A percentile compares a stretch with the other conserved stretches of the same genome.
phyloP scores from a whole-genome alignment of 345 rosid genomes.

The Boechera divaricarpa region DNA sequence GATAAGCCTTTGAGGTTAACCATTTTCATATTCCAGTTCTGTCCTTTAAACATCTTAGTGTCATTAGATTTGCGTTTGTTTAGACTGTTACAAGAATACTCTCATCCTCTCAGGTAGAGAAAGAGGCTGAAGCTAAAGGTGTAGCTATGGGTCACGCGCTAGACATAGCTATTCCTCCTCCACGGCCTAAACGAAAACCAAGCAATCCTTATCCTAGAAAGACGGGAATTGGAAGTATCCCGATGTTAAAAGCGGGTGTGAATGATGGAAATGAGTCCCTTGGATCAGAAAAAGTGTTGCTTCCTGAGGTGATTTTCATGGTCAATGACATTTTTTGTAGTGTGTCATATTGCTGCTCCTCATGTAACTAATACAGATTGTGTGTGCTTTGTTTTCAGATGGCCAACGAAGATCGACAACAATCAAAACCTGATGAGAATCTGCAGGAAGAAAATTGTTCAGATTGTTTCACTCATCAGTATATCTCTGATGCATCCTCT shows the following conservation, averaged over 20 bases:
- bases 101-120: slow-evolving; percentile 72
- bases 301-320: slow-evolving; percentile 59
- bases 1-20: slow-evolving; percentile 39
- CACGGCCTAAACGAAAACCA: slow-evolving; percentile 95
- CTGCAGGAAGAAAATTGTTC: slow-evolving; percentile 66
- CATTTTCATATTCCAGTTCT: background rate
- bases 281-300: slow-evolving; percentile 68
- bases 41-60: background rate
- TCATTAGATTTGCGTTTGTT: background rate
- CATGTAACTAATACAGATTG: slow-evolving; percentile 7
- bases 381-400: slow-evolving; percentile 53
- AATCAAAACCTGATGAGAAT: slow-evolving; percentile 51
- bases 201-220: slow-evolving; percentile 95
- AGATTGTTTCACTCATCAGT: slow-evolving; percentile 59
- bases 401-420: slow-evolving; percentile 51
- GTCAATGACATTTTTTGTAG: background rate
- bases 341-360: background rate
- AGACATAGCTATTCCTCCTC: slow-evolving; percentile 94
- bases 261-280: slow-evolving; percentile 62
- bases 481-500: slow-evolving; percentile 58
- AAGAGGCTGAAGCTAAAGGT: slow-evolving; percentile 91
- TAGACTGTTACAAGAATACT: slow-evolving; percentile 23
- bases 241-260: slow-evolving; percentile 45
- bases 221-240: slow-evolving; percentile 48
- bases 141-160: slow-evolving; percentile 71